phyloP scores from a whole-genome alignment of 257 asterid species.

The Penstemon davidsonii region DNA sequence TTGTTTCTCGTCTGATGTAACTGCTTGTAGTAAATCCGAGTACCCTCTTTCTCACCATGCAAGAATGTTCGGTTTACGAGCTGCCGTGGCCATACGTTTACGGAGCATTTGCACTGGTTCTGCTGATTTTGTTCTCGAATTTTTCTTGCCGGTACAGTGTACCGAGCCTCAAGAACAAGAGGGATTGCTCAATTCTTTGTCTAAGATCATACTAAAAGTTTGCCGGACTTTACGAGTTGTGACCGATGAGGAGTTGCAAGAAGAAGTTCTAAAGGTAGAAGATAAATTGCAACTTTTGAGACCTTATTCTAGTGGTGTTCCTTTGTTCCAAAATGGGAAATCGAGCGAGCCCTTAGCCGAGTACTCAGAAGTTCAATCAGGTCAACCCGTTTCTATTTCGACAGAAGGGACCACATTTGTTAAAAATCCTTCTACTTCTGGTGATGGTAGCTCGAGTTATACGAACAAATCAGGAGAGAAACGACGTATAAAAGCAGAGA shows the following conservation, averaged over 20 bases:
- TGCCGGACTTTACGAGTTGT: slow-evolving; percentile 70
- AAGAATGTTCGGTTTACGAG: slow-evolving; percentile 72
- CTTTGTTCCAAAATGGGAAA: slow-evolving; percentile 35
- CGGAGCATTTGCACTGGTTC: slow-evolving; percentile 62
- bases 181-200: slow-evolving; percentile 66
- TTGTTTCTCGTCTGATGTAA: slow-evolving; percentile 73
- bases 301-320: slow-evolving; percentile 30
- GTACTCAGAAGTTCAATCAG: slow-evolving; percentile 29
- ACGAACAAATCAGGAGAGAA: slow-evolving; percentile 48
- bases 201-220: slow-evolving; percentile 58
- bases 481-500: slow-evolving; percentile 68
- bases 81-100: slow-evolving; percentile 87
- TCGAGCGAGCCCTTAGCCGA: slow-evolving; percentile 26
- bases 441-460: slow-evolving; percentile 41
- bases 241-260: slow-evolving; percentile 66
- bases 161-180: slow-evolving; percentile 60
- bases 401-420: slow-evolving; percentile 36
- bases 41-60: slow-evolving; percentile 96
- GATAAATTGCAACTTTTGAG: slow-evolving; percentile 26
- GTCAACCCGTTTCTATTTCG: slow-evolving; percentile 37
- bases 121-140: slow-evolving; percentile 80
- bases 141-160: slow-evolving; percentile 73
- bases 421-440: slow-evolving; percentile 43
- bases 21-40: slow-evolving; percentile 66
- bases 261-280: slow-evolving; percentile 37